Evolutionary conservation across 1,284 basidiomycete genomes (phyloP), one percentile per base, ranked within the genome.

Genomic region (Rhodotorula sp.): DNA sequence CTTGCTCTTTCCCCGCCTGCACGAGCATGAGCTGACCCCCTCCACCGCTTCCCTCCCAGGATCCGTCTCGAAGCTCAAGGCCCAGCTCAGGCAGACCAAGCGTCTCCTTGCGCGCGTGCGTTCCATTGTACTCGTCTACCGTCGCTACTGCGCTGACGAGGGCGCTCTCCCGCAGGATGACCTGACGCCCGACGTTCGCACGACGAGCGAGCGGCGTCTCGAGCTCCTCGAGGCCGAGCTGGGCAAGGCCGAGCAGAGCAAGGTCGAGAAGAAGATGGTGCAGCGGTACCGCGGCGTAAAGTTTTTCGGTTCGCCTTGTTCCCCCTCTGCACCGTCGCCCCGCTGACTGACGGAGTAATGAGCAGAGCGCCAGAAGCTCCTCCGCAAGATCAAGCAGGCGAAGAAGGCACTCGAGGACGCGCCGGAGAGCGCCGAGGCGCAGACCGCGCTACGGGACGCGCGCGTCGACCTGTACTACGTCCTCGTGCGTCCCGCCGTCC

Each of bases 281-380:
- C 60, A 69, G 25, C 64, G 67, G 46, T 77, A 77, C 60, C 69
- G 73, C 10, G 75, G 75, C 7, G 61, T 77, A n/a, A 70, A 72
- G 39, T 77, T 77, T 69, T 77, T 77, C 46, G 75, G 74, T 74
- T 12, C 34, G n/a, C n/a, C n/a, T n/a, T n/a, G 72, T 53, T 6
- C n/a, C 21, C 17, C 9, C 27, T n/a, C 41, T 15, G 44, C 29
- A 13, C n/a, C 34, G 1, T 15, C 10, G 22, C 25, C 19, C 64
- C 34, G 32, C 37, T 10, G 29, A 17, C 50, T 63, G 29, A 34
- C 50, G 9, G 22, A 27, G 7, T 22, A 17, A 10, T n/a, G 12
- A 9, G 22, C 65, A 76, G 75, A 77, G 48, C 66, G 75, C 32
- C 75, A 77, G 50, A 77, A 77, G 48, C 48, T 75, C 25, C 46